These are phyloP conservation scores for Vitis hybrid DNA, from an alignment of 177 flowering plant genomes.

Conservation along the genomic window DNA sequence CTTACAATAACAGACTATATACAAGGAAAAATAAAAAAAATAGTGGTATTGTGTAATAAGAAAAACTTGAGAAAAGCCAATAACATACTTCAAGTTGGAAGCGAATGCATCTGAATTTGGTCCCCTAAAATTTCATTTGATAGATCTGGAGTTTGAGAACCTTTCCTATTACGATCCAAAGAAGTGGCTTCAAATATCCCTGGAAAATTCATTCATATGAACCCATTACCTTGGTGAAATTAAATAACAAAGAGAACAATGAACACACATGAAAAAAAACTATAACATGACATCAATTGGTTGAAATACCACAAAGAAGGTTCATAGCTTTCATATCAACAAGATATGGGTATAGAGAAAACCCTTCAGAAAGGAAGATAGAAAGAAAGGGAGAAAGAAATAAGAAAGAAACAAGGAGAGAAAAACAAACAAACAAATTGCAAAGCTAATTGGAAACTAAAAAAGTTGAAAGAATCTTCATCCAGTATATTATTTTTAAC, in stretches of 20 bases:
- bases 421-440: too few relatives aligned
- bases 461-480: too few relatives aligned
- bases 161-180: constrained; percentile 62
- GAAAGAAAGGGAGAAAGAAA: too few relatives aligned
- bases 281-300: background rate
- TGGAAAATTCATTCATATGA: constrained; percentile 20
- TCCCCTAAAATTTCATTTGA: constrained; percentile 51
- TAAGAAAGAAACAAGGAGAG: too few relatives aligned
- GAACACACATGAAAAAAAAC: background rate
- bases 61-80: background rate
- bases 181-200: constrained; percentile 93
- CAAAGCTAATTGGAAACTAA: too few relatives aligned
- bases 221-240: background rate
- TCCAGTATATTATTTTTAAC: too few relatives aligned
- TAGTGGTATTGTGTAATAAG: background rate
- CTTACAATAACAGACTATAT: too few relatives aligned
- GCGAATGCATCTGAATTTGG: constrained; percentile 50
- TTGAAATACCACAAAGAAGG: background rate
- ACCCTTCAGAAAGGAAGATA: too few relatives aligned
- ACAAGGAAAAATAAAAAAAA: too few relatives aligned
- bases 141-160: constrained; percentile 42
- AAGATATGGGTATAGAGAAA: too few relatives aligned
- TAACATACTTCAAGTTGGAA: constrained; percentile 57
- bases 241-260: background rate
- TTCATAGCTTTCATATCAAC: background rate